Evolutionary conservation across 495 filamentous ascomycete genomes (phyloP).

Genomic region (Amphirosellinia nigrospora): DNA sequence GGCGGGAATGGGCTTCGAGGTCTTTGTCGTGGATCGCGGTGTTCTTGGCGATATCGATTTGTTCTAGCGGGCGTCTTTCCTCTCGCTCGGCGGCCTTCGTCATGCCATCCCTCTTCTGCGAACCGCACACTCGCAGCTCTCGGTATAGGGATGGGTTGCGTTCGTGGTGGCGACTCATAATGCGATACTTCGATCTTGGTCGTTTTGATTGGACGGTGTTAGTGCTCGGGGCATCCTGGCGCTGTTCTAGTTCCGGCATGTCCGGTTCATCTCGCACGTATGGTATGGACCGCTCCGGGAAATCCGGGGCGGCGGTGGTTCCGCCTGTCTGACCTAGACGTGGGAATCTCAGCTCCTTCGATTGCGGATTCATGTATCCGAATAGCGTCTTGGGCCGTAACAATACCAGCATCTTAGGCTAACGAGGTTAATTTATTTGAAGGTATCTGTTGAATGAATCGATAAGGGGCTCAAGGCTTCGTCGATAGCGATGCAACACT

Average conservation of each 20-base stretch:
- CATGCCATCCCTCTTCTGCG: not conserved
- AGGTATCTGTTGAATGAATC: not conserved
- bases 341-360: not conserved
- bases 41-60: not conserved
- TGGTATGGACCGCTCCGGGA: not conserved
- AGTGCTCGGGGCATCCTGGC: not conserved
- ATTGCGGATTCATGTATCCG: not conserved
- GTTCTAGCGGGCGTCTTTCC: not conserved
- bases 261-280: not conserved
- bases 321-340: not conserved
- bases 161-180: not conserved
- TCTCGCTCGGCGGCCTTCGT: not conserved
- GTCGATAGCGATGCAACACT: not conserved
- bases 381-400: conserved; percentile 3
- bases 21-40: not conserved
- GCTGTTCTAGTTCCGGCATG: not conserved
- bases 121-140: not conserved
- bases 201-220: not conserved
- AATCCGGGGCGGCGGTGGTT: not conserved
- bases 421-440: not conserved
- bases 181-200: not conserved
- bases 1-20: not conserved
- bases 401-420: not conserved
- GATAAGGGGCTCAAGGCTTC: not conserved
- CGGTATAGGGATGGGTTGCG: not conserved